Evolutionary conservation across 2,329 filamentous ascomycete species (phyloP).

Genomic region (Pseudogymnoascus sp.): DNA sequence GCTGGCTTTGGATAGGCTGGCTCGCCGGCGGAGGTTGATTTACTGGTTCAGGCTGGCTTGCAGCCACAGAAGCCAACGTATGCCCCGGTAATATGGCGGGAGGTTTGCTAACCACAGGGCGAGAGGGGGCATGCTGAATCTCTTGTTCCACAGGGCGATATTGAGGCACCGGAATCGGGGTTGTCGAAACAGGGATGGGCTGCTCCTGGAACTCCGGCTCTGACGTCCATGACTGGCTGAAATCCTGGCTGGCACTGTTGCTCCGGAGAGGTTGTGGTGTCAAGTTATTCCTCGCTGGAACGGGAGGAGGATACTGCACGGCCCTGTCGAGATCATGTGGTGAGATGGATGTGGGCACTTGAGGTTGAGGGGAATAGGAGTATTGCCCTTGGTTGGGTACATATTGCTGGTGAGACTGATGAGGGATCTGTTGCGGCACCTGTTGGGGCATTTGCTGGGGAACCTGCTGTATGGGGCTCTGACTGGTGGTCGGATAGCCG

Average conservation of each 20-base stretch:
- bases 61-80: neutral
- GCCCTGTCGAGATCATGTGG: conserved; percentile 8
- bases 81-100: neutral
- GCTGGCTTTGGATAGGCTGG: neutral
- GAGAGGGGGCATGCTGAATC: neutral
- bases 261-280: neutral
- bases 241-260: neutral
- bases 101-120: neutral
- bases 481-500: neutral
- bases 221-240: neutral
- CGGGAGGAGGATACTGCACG: neutral
- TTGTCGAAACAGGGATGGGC: neutral
- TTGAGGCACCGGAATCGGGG: neutral
- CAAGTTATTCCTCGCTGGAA: neutral
- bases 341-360: neutral
- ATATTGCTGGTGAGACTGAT: neutral
- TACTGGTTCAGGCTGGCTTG: neutral
- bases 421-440: neutral
- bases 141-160: neutral
- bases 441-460: neutral
- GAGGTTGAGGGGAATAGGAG: neutral
- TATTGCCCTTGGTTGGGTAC: neutral
- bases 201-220: neutral
- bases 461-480: neutral
- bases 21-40: neutral